phyloP scores from a whole-genome alignment of 176 grass and related monocot genomes.

The Triticum timopheevii region DNA sequence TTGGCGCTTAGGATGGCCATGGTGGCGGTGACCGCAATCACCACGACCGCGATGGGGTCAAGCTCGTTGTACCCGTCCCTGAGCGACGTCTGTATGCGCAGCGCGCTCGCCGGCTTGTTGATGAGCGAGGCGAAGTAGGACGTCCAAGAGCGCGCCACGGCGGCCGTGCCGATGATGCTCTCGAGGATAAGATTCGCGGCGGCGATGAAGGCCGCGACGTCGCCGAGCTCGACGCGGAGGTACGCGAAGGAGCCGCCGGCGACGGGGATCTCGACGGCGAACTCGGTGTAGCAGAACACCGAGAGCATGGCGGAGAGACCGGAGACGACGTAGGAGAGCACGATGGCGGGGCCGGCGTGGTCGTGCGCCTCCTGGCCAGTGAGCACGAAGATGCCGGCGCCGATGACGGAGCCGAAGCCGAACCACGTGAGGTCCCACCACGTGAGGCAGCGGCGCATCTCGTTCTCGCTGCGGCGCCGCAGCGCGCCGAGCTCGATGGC shows the following conservation, averaged over 20 bases:
- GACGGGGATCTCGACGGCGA: slow-evolving; percentile 87
- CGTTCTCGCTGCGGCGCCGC: slow-evolving; percentile 80
- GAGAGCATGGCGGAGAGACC: slow-evolving; percentile 93
- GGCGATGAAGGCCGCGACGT: slow-evolving; percentile 82
- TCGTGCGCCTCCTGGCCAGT: slow-evolving; percentile 79
- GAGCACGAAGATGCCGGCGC: slow-evolving; percentile 91
- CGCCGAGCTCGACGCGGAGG: slow-evolving; percentile 87
- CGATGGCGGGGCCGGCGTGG: slow-evolving; percentile 82
- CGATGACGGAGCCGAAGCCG: slow-evolving; percentile 88
- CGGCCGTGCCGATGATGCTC: slow-evolving; percentile 73
- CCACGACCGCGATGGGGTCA: slow-evolving; percentile 67
- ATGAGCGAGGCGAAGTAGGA: slow-evolving; percentile 80
- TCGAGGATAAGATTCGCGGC: slow-evolving; percentile 87
- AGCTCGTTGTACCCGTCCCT: slow-evolving; percentile 54
- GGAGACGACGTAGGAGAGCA: slow-evolving; percentile 76
- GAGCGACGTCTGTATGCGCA: slow-evolving; percentile 58
- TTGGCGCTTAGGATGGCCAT: slow-evolving; percentile 73
- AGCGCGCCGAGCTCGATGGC: slow-evolving; percentile 57
- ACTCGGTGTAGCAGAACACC: slow-evolving; percentile 96
- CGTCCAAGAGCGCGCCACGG: slow-evolving; percentile 75
- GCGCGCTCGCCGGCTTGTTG: slow-evolving; percentile 43
- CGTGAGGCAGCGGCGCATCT: slow-evolving; percentile 82
- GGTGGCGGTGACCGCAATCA: slow-evolving; percentile 57
- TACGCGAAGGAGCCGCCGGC: slow-evolving; percentile 86
- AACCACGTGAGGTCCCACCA: slow-evolving; percentile 99